Base-by-base conservation (phyloP, 179 eudicot species). In the Silene vulgaris region DNA sequence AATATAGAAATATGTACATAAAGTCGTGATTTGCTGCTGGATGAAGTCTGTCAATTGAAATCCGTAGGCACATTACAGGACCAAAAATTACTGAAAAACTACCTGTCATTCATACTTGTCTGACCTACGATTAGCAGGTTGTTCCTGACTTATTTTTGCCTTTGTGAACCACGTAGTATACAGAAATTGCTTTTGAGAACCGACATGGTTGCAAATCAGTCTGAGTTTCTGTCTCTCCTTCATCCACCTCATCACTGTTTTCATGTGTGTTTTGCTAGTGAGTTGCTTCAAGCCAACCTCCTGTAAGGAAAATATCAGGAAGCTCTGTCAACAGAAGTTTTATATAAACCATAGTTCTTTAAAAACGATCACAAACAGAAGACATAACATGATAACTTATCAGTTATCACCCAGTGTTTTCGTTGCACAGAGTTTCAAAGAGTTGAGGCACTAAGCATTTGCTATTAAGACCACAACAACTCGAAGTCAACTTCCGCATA, bases 241-340 rank as follows among this genome's bases (percentile, higher is more conserved):
- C 98, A 94, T 94, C 97, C 98, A 92, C 85, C 90, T 86, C 80
- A 94, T 66, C 20, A 94, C 88, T 57, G 87, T 84, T 79, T 94
- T 94, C 98, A 94, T 92, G 72, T 94, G 97, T 28, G 90, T 79
- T 79, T 94, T 94, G 86, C 96, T 89, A 5, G 92, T 82, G 74
- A 92, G 77, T 32, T 90, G 94, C 84, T 79, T 87, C 80, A 89
- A 71, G 64, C 97, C 98, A 69, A 89, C 90, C 78, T 88, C 96
- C 97, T 93, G 87, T 35, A 60, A 73, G 57, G 26, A 26, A 26
- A 30, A 67, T 16, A 9, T 17, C 71, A 37, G 50, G 52, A 6
- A 5, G 35, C 26, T 66, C 48, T 19, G 1, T 29, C 23, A 69
- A 32, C 60, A 9, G 5, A 19, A n/a, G 21, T 45, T 67, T 3